These are phyloP conservation scores for Botrytis galanthina DNA, from an alignment of 2,329 filamentous ascomycete genomes.

Conservation along the genomic window DNA sequence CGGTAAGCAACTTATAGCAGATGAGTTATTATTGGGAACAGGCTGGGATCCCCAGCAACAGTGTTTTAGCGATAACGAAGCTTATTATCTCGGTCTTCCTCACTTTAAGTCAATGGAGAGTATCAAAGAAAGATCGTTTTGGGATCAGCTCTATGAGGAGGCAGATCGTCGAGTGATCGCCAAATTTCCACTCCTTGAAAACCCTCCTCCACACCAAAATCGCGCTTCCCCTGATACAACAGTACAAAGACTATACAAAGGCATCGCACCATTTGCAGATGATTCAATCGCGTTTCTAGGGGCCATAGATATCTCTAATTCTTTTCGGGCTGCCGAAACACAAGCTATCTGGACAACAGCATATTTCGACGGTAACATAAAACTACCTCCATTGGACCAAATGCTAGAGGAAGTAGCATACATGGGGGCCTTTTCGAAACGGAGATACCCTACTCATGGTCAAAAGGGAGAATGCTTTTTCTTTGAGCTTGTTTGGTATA, in stretches of 20 bases:
- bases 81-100: neutral
- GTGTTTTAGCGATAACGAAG: neutral
- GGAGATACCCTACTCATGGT: constrained; percentile 18
- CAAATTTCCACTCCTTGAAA: constrained; percentile 17
- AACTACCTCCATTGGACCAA: constrained; percentile 13
- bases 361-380: constrained; percentile 20
- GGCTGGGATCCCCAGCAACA: neutral
- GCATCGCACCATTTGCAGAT: constrained; percentile 19
- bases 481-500: constrained; percentile 20
- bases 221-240: neutral
- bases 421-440: constrained; percentile 16
- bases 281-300: constrained; percentile 19
- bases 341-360: constrained; percentile 24
- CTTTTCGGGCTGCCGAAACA: constrained; percentile 17
- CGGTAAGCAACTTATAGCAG: neutral
- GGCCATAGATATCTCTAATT: constrained; percentile 18
- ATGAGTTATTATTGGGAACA: constrained; percentile 1
- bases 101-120: neutral
- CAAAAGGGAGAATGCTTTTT: constrained; percentile 8
- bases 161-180: constrained; percentile 16
- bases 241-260: constrained; percentile 23
- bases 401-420: constrained; percentile 14
- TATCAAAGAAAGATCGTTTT: constrained; percentile 3
- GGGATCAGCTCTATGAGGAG: constrained; percentile 29
- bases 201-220: constrained; percentile 15